Base-by-base conservation (phyloP, 768 basidiomycete genomes). In the Fistulinella prunicolor region DNA sequence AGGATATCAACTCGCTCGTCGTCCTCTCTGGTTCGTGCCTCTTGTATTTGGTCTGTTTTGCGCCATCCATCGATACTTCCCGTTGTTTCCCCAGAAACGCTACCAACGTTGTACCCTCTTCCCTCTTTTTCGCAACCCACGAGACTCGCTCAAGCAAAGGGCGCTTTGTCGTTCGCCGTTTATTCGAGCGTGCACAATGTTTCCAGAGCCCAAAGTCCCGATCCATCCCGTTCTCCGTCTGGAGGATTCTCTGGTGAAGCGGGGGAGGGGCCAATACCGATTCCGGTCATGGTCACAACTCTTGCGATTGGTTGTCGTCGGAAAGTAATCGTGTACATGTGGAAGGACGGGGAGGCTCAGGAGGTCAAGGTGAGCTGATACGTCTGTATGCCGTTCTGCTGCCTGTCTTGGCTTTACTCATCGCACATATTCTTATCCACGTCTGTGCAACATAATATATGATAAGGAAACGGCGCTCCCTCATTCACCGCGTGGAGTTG, bases 401-500 rank as follows among this genome's bases (percentile, higher is more conserved):
- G 8, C 36, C 13, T 24, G 13, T 17, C 19, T 29, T 12, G 16
- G 16, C 7, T 47, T 47, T 17, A 28, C 46, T 53, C 40, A 50
- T 39, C 10, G 9, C 37, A 23, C 19, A 14, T 19, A 7, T 38
- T 4, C 34, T 32, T 39, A n/a, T 40, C 22, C 9, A 17, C 22
- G 24, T 29, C 16, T 34, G n/a, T n/a, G 24, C 2, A 30, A 44
- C 16, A 12, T 8, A 12, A 42, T 39, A 47, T 41, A 47, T n/a
- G 38, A 19, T 19, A 28, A 94, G 89, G 95, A 98, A 78, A 71
- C 83, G 3, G 59, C 74, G 0, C 73, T 97, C 4, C 89, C 94
- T 12, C 95, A 98, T 63, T 93, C 94, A 9, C 85, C 96, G n/a
- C 81, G 96, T 34, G 75, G 79, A 0, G 83, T 96, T 42, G 73